phyloP scores from a whole-genome alignment of 1,139 yeast species.

The Suhomyces choctaworum region DNA sequence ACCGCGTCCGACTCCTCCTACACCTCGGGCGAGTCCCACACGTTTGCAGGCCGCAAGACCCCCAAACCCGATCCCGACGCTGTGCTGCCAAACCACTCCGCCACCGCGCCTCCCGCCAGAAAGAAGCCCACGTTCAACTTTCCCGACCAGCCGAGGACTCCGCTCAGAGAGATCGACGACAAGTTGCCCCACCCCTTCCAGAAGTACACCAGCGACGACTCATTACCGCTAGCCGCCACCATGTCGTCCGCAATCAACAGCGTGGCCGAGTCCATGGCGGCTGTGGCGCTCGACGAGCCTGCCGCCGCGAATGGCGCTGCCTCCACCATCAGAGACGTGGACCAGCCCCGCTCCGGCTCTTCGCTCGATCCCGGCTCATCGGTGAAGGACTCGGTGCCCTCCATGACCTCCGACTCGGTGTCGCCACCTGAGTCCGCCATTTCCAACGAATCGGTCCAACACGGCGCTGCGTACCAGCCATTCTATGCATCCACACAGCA shows the following conservation, averaged over 20 bases:
- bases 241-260: not conserved
- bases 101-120: not conserved
- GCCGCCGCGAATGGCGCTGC: not conserved
- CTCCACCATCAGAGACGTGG: not conserved
- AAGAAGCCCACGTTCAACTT: conserved; percentile 6
- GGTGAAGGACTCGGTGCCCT: conserved; percentile 1
- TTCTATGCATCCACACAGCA: conserved; percentile 5
- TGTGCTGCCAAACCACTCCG: not conserved
- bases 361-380: conserved; percentile 7
- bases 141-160: conserved; percentile 4
- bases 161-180: conserved; percentile 9
- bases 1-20: conserved; percentile 36
- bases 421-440: conserved; percentile 13
- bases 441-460: conserved; percentile 6
- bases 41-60: conserved; percentile 5
- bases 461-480: conserved; percentile 7
- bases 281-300: conserved; percentile 1
- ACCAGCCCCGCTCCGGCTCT: not conserved
- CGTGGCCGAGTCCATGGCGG: not conserved
- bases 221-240: conserved; percentile 5
- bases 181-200: conserved; percentile 13
- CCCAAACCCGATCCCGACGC: not conserved
- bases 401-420: conserved; percentile 6
- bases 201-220: conserved; percentile 7
- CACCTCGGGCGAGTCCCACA: conserved; percentile 31